Conservation (phyloP, 164 flowering plant genomes). For the Amborella trichopoda region DNA sequence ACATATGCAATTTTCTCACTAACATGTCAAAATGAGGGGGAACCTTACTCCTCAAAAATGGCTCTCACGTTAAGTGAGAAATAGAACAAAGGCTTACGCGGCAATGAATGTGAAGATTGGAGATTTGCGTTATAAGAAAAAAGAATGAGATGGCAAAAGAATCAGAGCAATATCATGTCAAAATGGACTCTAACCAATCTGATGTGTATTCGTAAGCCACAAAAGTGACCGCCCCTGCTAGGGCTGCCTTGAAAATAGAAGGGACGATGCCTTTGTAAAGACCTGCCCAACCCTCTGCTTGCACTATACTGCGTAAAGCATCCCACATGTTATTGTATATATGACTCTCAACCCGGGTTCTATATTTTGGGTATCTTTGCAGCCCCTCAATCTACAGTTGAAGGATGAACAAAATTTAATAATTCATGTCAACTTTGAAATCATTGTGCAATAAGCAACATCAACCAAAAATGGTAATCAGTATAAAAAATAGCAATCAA, state of each 20-base stretch:
- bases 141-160: too few species aligned
- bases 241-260: constrained; percentile 91
- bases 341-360: constrained; percentile 64
- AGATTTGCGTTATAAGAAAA: too few species aligned
- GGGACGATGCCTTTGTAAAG: constrained; percentile 94
- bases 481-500: too few species aligned
- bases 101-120: too few species aligned
- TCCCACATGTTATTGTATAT: constrained; percentile 73
- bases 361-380: constrained; percentile 76
- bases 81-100: too few species aligned
- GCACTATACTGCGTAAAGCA: constrained; percentile 42
- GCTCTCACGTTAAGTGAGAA: too few species aligned
- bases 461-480: neutral
- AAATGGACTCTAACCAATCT: constrained; percentile 62
- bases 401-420: too few species aligned
- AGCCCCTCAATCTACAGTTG: constrained; percentile 76
- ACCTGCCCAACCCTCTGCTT: constrained; percentile 64
- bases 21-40: too few species aligned
- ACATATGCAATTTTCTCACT: too few species aligned
- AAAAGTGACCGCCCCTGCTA: constrained; percentile 97
- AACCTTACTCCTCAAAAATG: too few species aligned
- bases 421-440: neutral
- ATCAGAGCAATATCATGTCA: constrained; percentile 25
- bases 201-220: constrained; percentile 74
- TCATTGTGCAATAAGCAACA: neutral